Evolutionary conservation across 1,284 basidiomycete species (phyloP).

Genomic region (Apiotrichum brassicae): DNA sequence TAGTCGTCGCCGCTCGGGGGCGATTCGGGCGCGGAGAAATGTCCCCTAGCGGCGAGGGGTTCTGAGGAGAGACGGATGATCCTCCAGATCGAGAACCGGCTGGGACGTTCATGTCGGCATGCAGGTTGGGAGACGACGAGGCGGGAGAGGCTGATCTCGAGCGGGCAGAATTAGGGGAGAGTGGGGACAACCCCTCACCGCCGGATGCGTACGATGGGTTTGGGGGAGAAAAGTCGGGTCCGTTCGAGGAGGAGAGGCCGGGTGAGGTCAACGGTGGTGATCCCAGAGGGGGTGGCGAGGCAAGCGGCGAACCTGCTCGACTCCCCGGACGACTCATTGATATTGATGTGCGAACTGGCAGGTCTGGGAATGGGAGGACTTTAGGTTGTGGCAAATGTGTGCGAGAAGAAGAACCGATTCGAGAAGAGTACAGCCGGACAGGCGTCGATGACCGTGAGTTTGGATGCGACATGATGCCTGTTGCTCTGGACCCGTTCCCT

Average conservation of each 20-base stretch:
- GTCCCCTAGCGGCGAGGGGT: not conserved
- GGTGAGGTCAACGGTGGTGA: slow-evolving; percentile 1
- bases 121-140: not conserved
- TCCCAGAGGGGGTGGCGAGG: not conserved
- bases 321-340: slow-evolving; percentile 8
- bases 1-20: slow-evolving; percentile 1
- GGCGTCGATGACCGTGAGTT: slow-evolving; percentile 15
- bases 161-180: too few species aligned
- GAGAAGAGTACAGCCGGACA: slow-evolving; percentile 14
- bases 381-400: slow-evolving; percentile 16
- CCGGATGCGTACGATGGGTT: too few species aligned
- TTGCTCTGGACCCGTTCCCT: not conserved
- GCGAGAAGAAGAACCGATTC: slow-evolving; percentile 9
- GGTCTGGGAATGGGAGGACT: slow-evolving; percentile 19
- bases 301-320: slow-evolving; percentile 1
- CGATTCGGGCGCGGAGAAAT: slow-evolving; percentile 1
- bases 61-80: not conserved
- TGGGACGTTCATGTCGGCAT: not conserved
- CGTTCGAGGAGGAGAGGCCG: not conserved
- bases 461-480: slow-evolving; percentile 8
- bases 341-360: slow-evolving; percentile 12
- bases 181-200: too few species aligned
- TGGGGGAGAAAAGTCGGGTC: not conserved
- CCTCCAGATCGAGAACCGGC: too few species aligned
- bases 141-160: not conserved